phyloP scores from a whole-genome alignment of 2,329 filamentous ascomycete genomes.

The Nemania sp. region DNA sequence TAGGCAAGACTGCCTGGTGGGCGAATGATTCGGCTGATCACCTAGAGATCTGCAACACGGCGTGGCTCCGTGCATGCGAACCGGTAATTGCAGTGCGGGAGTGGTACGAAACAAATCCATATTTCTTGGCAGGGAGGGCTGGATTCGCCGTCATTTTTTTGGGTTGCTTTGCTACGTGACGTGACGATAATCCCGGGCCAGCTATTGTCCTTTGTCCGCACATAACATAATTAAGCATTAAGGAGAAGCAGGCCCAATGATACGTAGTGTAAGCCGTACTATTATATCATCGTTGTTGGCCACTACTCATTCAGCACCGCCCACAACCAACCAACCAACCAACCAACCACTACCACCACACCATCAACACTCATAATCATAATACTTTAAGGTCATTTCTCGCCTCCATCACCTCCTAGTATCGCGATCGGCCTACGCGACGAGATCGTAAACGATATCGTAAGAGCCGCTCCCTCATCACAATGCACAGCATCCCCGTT shows the following conservation, averaged over 20 bases:
- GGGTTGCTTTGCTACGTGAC: not conserved
- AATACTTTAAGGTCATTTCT: not conserved
- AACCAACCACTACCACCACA: too few species aligned
- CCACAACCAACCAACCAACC: too few species aligned
- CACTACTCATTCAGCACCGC: not conserved
- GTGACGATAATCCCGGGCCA: conserved; percentile 10
- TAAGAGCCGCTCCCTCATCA: not conserved
- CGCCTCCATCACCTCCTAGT: not conserved
- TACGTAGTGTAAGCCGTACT: not conserved
- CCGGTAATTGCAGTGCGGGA: not conserved
- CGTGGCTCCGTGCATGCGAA: conserved; percentile 35
- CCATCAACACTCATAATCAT: too few species aligned
- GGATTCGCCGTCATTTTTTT: conserved; percentile 2
- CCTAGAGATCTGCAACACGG: conserved; percentile 46
- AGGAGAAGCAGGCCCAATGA: conserved; percentile 10
- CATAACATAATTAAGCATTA: conserved; percentile 1
- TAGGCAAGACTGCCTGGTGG: conserved; percentile 34
- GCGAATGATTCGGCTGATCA: conserved; percentile 43
- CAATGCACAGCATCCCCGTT: conserved; percentile 40
- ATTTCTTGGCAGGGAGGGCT: conserved; percentile 21
- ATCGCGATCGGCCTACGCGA: not conserved
- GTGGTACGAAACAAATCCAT: conserved; percentile 10
- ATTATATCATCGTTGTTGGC: not conserved
- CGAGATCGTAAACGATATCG: too few species aligned
- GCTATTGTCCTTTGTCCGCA: not conserved